Conservation (phyloP, 1,139 yeast species). For the Meyerozyma guilliermondii region DNA sequence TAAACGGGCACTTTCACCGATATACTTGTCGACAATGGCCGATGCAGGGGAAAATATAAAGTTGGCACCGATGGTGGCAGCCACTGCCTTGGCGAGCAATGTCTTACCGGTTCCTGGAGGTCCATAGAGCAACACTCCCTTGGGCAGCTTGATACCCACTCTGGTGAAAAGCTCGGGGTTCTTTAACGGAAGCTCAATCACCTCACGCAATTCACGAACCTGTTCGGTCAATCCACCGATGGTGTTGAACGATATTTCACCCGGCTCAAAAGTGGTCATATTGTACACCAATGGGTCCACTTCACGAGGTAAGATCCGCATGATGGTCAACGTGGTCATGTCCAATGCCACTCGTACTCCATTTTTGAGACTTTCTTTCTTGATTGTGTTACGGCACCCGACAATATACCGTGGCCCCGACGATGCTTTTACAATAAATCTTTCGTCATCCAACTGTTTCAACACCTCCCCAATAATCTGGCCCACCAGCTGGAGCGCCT, state of each 20-base stretch:
- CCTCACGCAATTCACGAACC: slow-evolving; percentile 94
- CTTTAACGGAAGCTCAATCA: slow-evolving; percentile 92
- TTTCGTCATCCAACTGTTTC: slow-evolving; percentile 91
- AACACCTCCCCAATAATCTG: slow-evolving; percentile 97
- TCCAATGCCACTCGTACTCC: slow-evolving; percentile 96
- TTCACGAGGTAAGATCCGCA: slow-evolving; percentile 96
- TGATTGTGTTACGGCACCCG: slow-evolving; percentile 92
- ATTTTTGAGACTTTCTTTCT: slow-evolving; percentile 75
- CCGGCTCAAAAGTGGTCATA: slow-evolving; percentile 97
- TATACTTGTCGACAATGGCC: slow-evolving; percentile 96
- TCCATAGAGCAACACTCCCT: slow-evolving; percentile 94
- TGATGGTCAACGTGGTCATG: slow-evolving; percentile 95
- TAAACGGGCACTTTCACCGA: slow-evolving; percentile 95
- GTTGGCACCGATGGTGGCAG: slow-evolving; percentile 97
- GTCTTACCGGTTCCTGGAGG: slow-evolving; percentile 99
- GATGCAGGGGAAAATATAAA: slow-evolving; percentile 97
- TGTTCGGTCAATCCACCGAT: slow-evolving; percentile 98
- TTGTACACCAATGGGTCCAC: slow-evolving; percentile 98
- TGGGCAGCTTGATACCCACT: slow-evolving; percentile 97
- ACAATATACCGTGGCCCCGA: slow-evolving; percentile 98
- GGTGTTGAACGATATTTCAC: slow-evolving; percentile 89
- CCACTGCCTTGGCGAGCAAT: slow-evolving; percentile 92
- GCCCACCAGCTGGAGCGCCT: slow-evolving; percentile 95
- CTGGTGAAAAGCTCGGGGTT: slow-evolving; percentile 94
- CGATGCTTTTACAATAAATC: slow-evolving; percentile 94